These are phyloP conservation scores for Parachlorella kessleri DNA, from an alignment of 139 green algal genomes.

Conservation along the genomic window DNA sequence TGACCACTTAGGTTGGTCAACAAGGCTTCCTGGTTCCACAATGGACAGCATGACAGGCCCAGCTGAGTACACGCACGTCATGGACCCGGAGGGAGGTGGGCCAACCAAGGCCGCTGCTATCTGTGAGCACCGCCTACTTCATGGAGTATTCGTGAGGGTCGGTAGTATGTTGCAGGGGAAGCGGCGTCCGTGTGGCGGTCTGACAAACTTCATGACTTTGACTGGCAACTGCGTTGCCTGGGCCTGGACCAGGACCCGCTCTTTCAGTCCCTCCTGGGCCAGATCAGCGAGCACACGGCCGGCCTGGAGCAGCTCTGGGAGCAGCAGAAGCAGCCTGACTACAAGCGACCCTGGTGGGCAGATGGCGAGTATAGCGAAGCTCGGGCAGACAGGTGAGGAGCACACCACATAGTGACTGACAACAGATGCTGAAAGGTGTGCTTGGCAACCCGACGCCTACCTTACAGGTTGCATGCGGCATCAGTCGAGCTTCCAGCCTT, in stretches of 20 bases:
- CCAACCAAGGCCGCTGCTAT: neutral
- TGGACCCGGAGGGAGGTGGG: neutral
- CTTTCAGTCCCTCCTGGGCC: conserved; percentile 1
- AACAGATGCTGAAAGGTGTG: too few species aligned
- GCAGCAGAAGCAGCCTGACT: conserved; percentile 26
- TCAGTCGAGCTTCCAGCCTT: too few species aligned
- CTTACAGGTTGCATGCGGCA: too few species aligned
- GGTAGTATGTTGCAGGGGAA: conserved; percentile 28
- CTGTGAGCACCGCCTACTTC: too few species aligned
- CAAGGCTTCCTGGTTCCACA: too few species aligned
- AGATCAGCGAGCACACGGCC: conserved; percentile 13
- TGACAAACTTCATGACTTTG: conserved; percentile 33
- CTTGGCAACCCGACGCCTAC: too few species aligned
- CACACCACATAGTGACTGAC: neutral
- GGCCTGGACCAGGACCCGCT: conserved; percentile 28
- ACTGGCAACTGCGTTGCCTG: conserved; percentile 10
- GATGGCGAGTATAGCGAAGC: conserved; percentile 51
- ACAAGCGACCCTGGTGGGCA: conserved; percentile 45
- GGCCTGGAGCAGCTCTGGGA: conserved; percentile 30
- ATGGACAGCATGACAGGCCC: neutral
- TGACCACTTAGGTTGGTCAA: too few species aligned
- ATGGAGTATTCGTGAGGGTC: too few species aligned
- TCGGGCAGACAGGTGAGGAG: conserved; percentile 35
- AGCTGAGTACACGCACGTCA: neutral
- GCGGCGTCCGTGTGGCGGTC: conserved; percentile 37